phyloP scores from a whole-genome alignment of 352 stramenopile genomes.

The Aphanomyces invadans region DNA sequence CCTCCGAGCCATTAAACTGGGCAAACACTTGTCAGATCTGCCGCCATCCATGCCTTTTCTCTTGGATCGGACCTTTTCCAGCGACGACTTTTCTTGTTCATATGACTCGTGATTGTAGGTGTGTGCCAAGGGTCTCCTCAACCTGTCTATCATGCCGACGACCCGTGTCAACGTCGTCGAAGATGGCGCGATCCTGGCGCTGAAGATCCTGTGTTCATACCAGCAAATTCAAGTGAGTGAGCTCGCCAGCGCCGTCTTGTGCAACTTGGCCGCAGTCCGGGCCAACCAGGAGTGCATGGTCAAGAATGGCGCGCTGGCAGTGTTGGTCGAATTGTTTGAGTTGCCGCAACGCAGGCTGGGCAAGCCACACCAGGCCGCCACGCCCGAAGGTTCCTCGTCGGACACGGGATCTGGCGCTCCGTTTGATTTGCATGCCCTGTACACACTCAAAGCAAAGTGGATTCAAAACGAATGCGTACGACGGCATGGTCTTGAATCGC shows the following conservation, averaged over 20 bases:
- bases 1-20: no score
- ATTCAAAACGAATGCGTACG: not conserved
- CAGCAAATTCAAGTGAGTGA: conserved; percentile 38
- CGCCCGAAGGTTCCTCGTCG: not conserved
- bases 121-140: conserved; percentile 58
- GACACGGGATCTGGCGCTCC: no score
- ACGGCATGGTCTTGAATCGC: no score
- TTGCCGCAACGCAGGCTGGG: conserved; percentile 9
- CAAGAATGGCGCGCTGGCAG: conserved; percentile 46
- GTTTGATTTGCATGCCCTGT: not conserved
- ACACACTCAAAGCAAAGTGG: not conserved
- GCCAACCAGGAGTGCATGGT: conserved; percentile 53
- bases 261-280: conserved; percentile 51
- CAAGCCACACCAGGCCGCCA: conserved; percentile 5
- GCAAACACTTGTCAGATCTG: no score
- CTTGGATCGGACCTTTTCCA: no score
- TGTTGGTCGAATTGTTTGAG: conserved; percentile 42
- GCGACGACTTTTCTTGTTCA: no score
- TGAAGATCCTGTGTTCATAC: conserved; percentile 41
- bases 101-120: conserved; percentile 19
- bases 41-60: no score
- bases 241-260: conserved; percentile 44
- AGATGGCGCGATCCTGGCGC: conserved; percentile 50
- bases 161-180: conserved; percentile 65
- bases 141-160: conserved; percentile 70